phyloP scores from a whole-genome alignment of 163 green algal genomes.

The Chlorella variabilis region DNA sequence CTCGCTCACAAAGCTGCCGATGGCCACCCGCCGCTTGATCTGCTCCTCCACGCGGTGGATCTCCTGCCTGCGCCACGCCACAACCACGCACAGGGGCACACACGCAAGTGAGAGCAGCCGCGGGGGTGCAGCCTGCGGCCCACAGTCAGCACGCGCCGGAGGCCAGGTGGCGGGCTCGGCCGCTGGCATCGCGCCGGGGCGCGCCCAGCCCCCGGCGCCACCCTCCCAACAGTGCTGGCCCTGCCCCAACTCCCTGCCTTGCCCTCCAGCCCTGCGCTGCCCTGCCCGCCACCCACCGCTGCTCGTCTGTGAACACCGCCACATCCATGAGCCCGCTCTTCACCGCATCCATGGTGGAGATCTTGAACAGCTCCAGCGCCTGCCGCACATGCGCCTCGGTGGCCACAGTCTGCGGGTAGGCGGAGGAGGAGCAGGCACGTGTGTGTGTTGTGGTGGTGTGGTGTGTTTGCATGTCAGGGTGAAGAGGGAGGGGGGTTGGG shows the following conservation, averaged over 20 bases:
- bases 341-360: conserved; percentile 91
- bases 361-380: conserved; percentile 89
- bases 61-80: conserved; percentile 53
- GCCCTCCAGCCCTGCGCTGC: too few relatives aligned
- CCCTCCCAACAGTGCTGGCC: too few relatives aligned
- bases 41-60: conserved; percentile 78
- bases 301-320: conserved; percentile 69
- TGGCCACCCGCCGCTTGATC: conserved; percentile 78
- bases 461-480: too few relatives aligned
- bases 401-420: conserved; percentile 56
- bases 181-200: too few relatives aligned
- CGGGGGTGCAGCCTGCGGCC: too few relatives aligned
- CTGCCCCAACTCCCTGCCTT: too few relatives aligned
- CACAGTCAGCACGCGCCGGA: too few relatives aligned
- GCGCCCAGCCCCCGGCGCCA: too few relatives aligned
- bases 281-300: conserved; percentile 58
- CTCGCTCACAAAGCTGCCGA: conserved; percentile 76
- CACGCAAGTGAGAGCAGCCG: neutral
- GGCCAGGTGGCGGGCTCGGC: too few relatives aligned
- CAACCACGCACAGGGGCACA: neutral
- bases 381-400: conserved; percentile 80
- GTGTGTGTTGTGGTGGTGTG: too few relatives aligned
- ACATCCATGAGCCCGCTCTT: conserved; percentile 71
- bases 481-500: too few relatives aligned
- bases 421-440: neutral